Evolutionary conservation across 768 basidiomycete species (phyloP).

Genomic region (Boletus rex-veris): DNA sequence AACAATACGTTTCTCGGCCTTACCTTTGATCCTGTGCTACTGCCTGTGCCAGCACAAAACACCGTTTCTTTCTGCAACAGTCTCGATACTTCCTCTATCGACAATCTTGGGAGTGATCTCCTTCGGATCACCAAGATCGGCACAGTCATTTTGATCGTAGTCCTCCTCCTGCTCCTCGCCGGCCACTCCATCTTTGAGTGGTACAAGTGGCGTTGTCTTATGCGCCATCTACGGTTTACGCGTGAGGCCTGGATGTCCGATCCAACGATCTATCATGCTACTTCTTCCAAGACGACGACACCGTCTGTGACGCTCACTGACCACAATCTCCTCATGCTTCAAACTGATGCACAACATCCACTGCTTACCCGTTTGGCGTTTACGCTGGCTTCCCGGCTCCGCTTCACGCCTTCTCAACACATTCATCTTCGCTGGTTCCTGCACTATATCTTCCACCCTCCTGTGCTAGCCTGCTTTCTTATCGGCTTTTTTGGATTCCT

Average conservation of each 20-base stretch:
- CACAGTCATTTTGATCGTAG: slow-evolving; percentile 64
- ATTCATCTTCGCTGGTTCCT: slow-evolving; percentile 83
- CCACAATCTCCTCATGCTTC: slow-evolving; percentile 77
- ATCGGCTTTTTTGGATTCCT: slow-evolving; percentile 91
- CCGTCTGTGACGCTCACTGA: slow-evolving; percentile 63
- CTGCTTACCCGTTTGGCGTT: slow-evolving; percentile 65
- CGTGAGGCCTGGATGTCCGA: slow-evolving; percentile 77
- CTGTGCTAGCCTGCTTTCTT: slow-evolving; percentile 85
- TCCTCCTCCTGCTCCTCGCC: slow-evolving; percentile 70
- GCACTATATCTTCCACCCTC: slow-evolving; percentile 87
- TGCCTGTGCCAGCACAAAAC: slow-evolving; percentile 75
- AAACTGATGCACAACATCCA: slow-evolving; percentile 66
- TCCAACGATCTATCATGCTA: slow-evolving; percentile 51
- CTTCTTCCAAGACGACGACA: slow-evolving; percentile 19
- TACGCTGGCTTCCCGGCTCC: slow-evolving; percentile 46
- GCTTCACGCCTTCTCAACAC: slow-evolving; percentile 58
- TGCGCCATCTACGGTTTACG: slow-evolving; percentile 60
- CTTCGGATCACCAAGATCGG: slow-evolving; percentile 77
- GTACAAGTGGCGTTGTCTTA: slow-evolving; percentile 81
- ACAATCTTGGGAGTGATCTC: slow-evolving; percentile 80
- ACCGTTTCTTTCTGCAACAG: slow-evolving; percentile 70
- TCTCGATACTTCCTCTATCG: slow-evolving; percentile 81
- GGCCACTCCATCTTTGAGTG: slow-evolving; percentile 78
- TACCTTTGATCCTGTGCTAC: slow-evolving; percentile 62
- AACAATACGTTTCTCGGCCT: slow-evolving; percentile 78